Evolutionary conservation across 2,329 filamentous ascomycete genomes (phyloP), one percentile per base, ranked within the genome.

Genomic region (Zopfia rhizophila): DNA sequence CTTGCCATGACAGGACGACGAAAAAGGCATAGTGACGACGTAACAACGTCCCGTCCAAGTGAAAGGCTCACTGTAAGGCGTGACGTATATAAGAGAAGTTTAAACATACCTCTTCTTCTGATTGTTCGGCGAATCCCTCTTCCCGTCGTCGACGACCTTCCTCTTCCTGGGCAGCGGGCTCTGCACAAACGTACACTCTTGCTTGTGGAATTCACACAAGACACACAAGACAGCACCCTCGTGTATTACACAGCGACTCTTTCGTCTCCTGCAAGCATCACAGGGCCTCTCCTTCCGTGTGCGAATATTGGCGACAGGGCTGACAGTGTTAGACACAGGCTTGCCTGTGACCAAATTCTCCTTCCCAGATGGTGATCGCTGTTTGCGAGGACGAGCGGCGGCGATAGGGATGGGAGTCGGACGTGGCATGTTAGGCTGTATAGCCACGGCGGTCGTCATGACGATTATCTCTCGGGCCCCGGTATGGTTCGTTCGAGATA

Each of bases 101-200:
- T 63, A 66, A 61, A 67, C 84, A 77, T 78, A 90, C 88, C 87
- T 88, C 80, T 86, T 82, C 74, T 89, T 89, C 24, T 59, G 61
- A 35, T 56, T 65, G 65, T 81, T 82, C 56, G 77, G 75, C 54
- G 76, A 80, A 53, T 87, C 83, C 55, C 85, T 82, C 65, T 78
- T 75, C 49, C 78, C 75, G 60, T 86, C 82, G 63, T 83, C 81
- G 72, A 87, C 84, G 53, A 90, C 75, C 77, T 92, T 93, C 68
- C 90, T 82, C 78, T 94, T 94, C 60, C 90, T 83, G 45, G 88
- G 86, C 65, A 86, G 85, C 17, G 89, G 89, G 69, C 88, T 90
- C 56, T 87, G 85, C 38, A 86, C 80, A 68, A 92, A 85, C 30
- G 90, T 92, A 73, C 90, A 94, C 58, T 90, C 86, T 66, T 89